phyloP scores from a whole-genome alignment of 441 rosid genomes.

The Heliophila coronopifolia region DNA sequence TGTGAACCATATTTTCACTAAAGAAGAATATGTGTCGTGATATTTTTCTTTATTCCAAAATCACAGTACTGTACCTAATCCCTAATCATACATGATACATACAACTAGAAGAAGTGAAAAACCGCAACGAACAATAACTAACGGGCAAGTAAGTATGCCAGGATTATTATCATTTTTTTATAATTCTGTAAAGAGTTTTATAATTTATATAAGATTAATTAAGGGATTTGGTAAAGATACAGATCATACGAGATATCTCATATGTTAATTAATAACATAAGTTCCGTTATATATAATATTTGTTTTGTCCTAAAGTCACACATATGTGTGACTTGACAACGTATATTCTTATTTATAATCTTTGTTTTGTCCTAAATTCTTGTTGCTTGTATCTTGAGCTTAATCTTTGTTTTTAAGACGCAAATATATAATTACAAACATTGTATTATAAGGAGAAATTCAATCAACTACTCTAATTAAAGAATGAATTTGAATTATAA shows the following conservation, averaged over 20 bases:
- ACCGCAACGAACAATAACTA: slow-evolving; percentile 15
- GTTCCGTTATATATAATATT: background rate
- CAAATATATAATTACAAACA: background rate
- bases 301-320: background rate
- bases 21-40: slow-evolving; percentile 2
- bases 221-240: slow-evolving; percentile 16
- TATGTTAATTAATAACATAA: background rate
- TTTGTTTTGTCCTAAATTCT: slow-evolving; percentile 12
- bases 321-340: slow-evolving; percentile 5
- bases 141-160: slow-evolving; percentile 19
- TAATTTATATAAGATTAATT: background rate
- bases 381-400: slow-evolving; percentile 15
- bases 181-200: background rate
- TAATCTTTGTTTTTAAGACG: slow-evolving; percentile 6
- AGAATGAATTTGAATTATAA: background rate
- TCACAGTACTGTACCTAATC: slow-evolving; percentile 18
- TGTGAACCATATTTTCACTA: background rate
- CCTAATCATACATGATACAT: too few species aligned
- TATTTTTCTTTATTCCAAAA: background rate
- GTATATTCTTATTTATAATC: background rate
- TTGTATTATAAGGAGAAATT: background rate
- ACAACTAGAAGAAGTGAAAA: slow-evolving; percentile 8
- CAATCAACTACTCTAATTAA: slow-evolving; percentile 15
- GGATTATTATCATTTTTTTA: background rate
- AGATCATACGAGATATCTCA: background rate